Base-by-base conservation (phyloP, 2,329 filamentous ascomycete species). In the Mollisia scopiformis region DNA sequence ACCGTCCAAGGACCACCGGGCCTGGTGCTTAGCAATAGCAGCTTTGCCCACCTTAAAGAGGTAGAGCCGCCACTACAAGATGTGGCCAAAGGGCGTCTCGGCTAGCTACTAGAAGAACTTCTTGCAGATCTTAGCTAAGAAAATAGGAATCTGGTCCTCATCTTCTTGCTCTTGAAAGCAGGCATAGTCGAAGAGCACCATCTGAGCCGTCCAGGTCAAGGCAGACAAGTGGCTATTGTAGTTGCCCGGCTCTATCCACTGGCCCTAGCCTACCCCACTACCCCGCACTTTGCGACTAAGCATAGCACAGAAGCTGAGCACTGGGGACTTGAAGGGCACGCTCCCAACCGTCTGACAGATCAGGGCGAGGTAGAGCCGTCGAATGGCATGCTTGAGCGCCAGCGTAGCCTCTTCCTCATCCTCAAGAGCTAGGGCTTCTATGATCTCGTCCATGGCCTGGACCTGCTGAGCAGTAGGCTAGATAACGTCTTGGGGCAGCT, bases 81-180 rank as follows among this genome's bases (percentile, higher is more conserved):
- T 66, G 14, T 67, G 35, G 3, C 55, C 46, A 33, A 67, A 66
- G 4, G 31, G 46, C 11, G 28, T 66, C 60, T 67, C 28, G 1
- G 50, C 51, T 23, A 64, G 43, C 33, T 64, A 39, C 21, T 62
- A 13, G 33, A 67, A 64, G 55, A 58, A 62, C 35, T 52, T 51
- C 55, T 59, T 57, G 27, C 16, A 65, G 14, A 65, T 61, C 16
- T 50, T 60, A 1, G 33, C 23, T 2, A 67, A 41, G 27, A 62
- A 65, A 13, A 53, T 27, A n/a, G 33, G 58, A n/a, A 65, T 65
- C 51, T 62, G 13, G 11, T 64, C 54, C 57, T 66, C 21, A 16
- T 66, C 23, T 6, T 64, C 57, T 23, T 65, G 25, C 55, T 66
- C 47, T n/a, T 66, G 53, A 58, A 66, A 39, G 54, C 37, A 54